phyloP scores from a whole-genome alignment of 2,329 filamentous ascomycete genomes.

The Fusarium torreyae region DNA sequence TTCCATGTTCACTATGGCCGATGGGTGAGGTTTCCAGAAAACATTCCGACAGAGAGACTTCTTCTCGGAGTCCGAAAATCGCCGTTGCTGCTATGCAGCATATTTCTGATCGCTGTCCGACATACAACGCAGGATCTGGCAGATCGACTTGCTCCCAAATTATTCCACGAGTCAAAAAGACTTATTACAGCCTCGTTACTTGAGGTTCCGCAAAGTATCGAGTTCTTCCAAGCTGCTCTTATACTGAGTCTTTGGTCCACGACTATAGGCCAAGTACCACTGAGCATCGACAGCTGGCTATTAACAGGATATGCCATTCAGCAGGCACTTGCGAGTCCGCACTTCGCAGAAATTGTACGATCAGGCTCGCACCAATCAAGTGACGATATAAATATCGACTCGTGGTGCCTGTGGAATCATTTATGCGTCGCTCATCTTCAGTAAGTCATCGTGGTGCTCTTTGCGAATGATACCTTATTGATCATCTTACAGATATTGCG shows the following conservation, averaged over 20 bases:
- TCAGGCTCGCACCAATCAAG: not conserved
- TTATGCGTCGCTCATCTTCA: slow-evolving; percentile 49
- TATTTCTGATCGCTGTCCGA: slow-evolving; percentile 47
- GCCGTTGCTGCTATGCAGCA: slow-evolving; percentile 46
- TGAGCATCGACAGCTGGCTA: slow-evolving; percentile 51
- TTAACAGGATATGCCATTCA: slow-evolving; percentile 48
- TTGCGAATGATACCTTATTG: too few species aligned
- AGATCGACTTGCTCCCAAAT: slow-evolving; percentile 40
- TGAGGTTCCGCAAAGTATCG: slow-evolving; percentile 31
- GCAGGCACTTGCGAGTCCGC: slow-evolving; percentile 44
- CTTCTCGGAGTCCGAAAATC: slow-evolving; percentile 25
- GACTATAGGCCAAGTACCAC: slow-evolving; percentile 45
- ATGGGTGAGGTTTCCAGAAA: slow-evolving; percentile 48
- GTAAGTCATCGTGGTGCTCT: slow-evolving; percentile 3
- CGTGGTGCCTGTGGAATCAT: slow-evolving; percentile 51
- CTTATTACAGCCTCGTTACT: slow-evolving; percentile 38
- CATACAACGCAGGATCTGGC: slow-evolving; percentile 46
- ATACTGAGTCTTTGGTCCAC: slow-evolving; percentile 51
- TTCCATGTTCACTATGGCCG: slow-evolving; percentile 49
- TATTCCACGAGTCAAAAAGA: slow-evolving; percentile 46
- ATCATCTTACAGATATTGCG: slow-evolving; percentile 43
- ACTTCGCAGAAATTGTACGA: slow-evolving; percentile 32
- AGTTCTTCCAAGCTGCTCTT: slow-evolving; percentile 47
- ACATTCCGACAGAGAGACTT: slow-evolving; percentile 25
- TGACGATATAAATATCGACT: slow-evolving; percentile 14